Conservation (phyloP, 192 early-diverging fungal species). For the Hyaloraphidium curvatum region DNA sequence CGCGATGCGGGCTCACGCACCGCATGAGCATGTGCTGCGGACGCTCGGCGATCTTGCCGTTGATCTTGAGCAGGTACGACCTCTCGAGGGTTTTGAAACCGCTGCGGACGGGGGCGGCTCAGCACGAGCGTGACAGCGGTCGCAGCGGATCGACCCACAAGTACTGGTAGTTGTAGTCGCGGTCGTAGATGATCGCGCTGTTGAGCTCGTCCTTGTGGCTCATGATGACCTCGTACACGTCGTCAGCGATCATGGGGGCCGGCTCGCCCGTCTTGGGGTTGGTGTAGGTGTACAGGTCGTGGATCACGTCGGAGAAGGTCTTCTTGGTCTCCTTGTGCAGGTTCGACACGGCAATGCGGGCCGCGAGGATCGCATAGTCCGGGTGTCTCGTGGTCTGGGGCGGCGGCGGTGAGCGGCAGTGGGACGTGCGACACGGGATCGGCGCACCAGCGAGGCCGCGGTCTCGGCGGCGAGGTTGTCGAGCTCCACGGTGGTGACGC, state of each 20-base stretch:
- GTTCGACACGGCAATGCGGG: constrained; percentile 90
- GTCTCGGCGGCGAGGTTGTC: constrained; percentile 96
- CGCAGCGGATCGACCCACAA: no score
- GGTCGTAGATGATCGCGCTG: constrained; percentile 92
- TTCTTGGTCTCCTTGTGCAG: constrained; percentile 67
- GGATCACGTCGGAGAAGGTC: constrained; percentile 60
- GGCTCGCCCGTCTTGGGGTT: constrained; percentile 78
- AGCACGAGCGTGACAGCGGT: no score
- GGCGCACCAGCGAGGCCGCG: constrained; percentile 12
- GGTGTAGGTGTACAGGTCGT: constrained; percentile 66
- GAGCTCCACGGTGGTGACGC: constrained; percentile 87
- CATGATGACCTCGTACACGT: constrained; percentile 43
- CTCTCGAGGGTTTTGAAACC: constrained; percentile 99
- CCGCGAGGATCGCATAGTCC: constrained; percentile 89
- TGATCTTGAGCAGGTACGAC: constrained; percentile 76
- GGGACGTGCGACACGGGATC: not conserved
- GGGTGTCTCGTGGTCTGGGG: constrained; percentile 80
- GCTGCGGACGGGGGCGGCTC: no score
- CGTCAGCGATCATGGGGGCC: constrained; percentile 79
- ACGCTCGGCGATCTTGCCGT: constrained; percentile 72
- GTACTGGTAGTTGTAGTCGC: constrained; percentile 95
- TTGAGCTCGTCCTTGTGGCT: constrained; percentile 65
- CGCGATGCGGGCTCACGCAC: no score
- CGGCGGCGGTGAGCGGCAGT: constrained; percentile 24
- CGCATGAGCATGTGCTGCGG: constrained; percentile 99